Percentiles rank a stretch among this genome's conserved stretches.
Evolutionary conservation across 805 yeast species (phyloP).

Genomic region (Saturnispora sekii): DNA sequence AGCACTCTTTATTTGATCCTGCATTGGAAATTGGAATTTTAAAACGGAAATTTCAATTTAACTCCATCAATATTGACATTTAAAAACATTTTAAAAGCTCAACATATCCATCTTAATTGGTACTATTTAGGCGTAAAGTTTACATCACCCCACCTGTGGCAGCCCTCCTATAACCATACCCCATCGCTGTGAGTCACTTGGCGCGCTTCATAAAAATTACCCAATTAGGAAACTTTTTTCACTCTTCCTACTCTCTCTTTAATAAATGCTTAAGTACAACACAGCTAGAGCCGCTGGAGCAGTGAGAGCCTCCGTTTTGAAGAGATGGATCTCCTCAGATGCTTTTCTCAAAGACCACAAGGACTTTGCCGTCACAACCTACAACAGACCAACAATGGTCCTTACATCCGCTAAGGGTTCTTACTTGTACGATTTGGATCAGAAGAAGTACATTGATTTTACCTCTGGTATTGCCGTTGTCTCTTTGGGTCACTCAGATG

Average conservation of each 20-base stretch:
- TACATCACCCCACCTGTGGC: too few species aligned
- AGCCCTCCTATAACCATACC: too few species aligned
- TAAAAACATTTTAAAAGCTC: too few species aligned
- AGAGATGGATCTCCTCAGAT: constrained; percentile 18
- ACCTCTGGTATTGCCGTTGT: constrained; percentile 97
- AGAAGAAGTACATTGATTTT: constrained; percentile 75
- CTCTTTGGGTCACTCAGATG: constrained; percentile 81
- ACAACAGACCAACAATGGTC: constrained; percentile 68
- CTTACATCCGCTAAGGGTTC: constrained; percentile 77
- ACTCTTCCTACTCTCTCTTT: neutral
- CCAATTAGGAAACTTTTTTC: too few species aligned
- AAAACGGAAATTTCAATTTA: too few species aligned
- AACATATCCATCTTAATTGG: too few species aligned
- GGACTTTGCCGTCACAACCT: constrained; percentile 63
- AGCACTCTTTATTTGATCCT: too few species aligned
- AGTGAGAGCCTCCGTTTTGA: neutral
- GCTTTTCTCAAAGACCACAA: constrained; percentile 17
- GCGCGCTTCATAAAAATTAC: too few species aligned
- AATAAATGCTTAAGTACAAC: neutral
- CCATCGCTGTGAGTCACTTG: too few species aligned
- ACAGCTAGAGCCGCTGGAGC: neutral
- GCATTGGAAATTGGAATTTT: too few species aligned
- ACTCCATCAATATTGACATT: too few species aligned
- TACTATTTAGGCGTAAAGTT: too few species aligned
- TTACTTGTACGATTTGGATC: constrained; percentile 71